These are phyloP conservation scores for Mucor plumbeus DNA, from an alignment of 371 early-diverging fungal species.

Conservation along the genomic window DNA sequence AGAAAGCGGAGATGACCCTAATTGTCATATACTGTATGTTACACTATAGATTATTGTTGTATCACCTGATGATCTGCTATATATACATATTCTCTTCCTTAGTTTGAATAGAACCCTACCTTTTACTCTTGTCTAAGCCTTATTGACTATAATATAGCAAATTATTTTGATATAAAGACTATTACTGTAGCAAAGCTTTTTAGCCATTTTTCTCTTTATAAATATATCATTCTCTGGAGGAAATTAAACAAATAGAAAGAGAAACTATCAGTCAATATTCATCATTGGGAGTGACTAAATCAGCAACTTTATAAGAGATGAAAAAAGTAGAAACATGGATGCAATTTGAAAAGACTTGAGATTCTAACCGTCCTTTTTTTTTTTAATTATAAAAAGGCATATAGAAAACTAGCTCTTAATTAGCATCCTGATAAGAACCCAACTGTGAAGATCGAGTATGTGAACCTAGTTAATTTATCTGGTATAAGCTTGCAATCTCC, in stretches of 20 bases:
- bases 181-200: not conserved
- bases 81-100: no score
- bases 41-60: no score
- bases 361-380: no score
- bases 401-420: conserved; percentile 67
- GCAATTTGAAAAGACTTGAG: no score
- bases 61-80: no score
- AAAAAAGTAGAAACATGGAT: conserved; percentile 66
- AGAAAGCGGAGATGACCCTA: no score
- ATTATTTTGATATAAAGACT: no score
- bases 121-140: no score
- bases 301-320: conserved; percentile 69
- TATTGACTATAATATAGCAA: no score
- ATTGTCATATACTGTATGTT: no score
- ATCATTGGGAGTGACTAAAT: conserved; percentile 61
- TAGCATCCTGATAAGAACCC: conserved; percentile 84
- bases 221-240: not conserved
- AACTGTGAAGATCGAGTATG: conserved; percentile 58
- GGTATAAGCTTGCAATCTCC: not conserved
- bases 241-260: not conserved
- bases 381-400: conserved; percentile 10
- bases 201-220: not conserved
- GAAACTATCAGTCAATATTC: conserved; percentile 48
- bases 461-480: no score
- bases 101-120: no score